These are phyloP conservation scores for Oenanthe sinensis DNA, from an alignment of 129 eudicot species.

Conservation along the genomic window DNA sequence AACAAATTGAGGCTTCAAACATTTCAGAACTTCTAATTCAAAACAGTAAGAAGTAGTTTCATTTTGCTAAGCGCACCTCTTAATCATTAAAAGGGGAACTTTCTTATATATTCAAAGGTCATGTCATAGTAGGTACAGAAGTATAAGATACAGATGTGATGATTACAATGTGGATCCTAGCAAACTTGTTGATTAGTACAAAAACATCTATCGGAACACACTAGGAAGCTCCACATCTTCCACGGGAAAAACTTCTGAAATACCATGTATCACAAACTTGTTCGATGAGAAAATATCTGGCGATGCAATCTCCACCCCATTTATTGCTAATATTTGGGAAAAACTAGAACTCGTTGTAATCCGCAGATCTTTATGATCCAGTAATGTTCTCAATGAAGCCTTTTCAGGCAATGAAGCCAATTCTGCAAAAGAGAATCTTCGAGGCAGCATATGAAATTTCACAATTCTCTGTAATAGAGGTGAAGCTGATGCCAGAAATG, in stretches of 20 bases:
- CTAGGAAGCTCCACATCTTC: slow-evolving; percentile 26
- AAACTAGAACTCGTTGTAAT: slow-evolving; percentile 23
- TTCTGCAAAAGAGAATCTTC: slow-evolving; percentile 31
- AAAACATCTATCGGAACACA: slow-evolving; percentile 17
- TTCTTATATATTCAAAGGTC: not conserved
- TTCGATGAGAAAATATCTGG: slow-evolving; percentile 38
- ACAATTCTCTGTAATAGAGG: slow-evolving; percentile 47
- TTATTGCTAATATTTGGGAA: slow-evolving; percentile 24
- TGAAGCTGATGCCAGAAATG: slow-evolving; percentile 32
- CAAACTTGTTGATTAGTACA: not conserved
- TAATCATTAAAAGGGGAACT: not conserved
- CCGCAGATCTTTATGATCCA: slow-evolving; percentile 25
- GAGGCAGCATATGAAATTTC: slow-evolving; percentile 45
- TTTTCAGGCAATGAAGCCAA: slow-evolving; percentile 32
- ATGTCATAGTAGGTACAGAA: not conserved
- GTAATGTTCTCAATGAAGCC: slow-evolving; percentile 30
- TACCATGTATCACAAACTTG: slow-evolving; percentile 47
- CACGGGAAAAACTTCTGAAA: slow-evolving; percentile 40
- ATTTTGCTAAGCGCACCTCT: not conserved
- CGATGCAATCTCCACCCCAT: slow-evolving; percentile 42
- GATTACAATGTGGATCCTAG: not conserved
- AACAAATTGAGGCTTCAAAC: not conserved
- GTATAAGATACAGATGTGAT: not conserved
- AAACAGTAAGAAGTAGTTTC: not conserved
- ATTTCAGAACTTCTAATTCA: not conserved